Percentiles rank a stretch among this genome's conserved stretches.
phyloP scores from a whole-genome alignment of 306 rosid species.

The Cucumis cinereus region DNA sequence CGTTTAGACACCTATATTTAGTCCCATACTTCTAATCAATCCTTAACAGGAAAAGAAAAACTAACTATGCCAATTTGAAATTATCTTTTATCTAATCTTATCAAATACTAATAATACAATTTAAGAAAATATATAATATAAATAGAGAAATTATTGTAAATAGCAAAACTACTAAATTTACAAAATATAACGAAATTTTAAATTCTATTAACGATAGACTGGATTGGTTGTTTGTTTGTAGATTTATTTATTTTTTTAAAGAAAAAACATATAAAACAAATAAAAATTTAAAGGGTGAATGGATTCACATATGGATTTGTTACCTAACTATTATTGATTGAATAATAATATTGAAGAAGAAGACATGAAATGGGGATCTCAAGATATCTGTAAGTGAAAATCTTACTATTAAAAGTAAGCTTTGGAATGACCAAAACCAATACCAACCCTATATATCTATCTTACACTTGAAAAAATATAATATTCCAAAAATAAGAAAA shows the following conservation, averaged over 20 bases:
- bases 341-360: not conserved
- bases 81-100: too few relatives aligned
- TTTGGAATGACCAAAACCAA: not conserved
- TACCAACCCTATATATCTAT: not conserved
- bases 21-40: too few relatives aligned
- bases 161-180: too few relatives aligned
- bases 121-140: too few relatives aligned
- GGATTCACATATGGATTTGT: not conserved
- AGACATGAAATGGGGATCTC: not conserved
- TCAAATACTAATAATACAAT: too few relatives aligned
- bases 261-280: too few relatives aligned
- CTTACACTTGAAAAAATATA: not conserved
- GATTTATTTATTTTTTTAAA: not conserved
- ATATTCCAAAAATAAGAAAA: not conserved
- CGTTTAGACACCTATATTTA: too few relatives aligned
- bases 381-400: not conserved
- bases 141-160: too few relatives aligned
- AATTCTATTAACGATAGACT: too few relatives aligned
- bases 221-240: not conserved
- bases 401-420: not conserved
- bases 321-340: not conserved
- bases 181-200: too few relatives aligned
- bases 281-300: not conserved
- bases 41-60: too few relatives aligned
- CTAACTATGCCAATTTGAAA: too few relatives aligned